Percentiles rank a stretch among this genome's conserved stretches.
These are phyloP conservation scores for Plectosphaerella sp. DNA, from an alignment of 2,329 filamentous ascomycete species.

Conservation along the genomic window DNA sequence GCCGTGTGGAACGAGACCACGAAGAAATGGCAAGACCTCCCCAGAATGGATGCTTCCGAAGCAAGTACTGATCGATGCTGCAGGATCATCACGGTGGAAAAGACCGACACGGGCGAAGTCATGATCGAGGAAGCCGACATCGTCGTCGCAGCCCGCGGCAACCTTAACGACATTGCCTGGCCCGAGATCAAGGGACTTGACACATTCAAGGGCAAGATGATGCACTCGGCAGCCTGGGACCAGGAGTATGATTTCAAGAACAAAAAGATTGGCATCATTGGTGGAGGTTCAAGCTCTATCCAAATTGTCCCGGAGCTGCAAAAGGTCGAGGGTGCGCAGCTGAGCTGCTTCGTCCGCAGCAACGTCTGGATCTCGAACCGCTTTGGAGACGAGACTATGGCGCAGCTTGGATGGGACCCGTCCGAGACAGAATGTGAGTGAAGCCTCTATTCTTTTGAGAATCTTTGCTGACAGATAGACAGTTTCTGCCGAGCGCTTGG, in stretches of 20 bases:
- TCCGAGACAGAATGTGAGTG: constrained; percentile 19
- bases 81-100: constrained; percentile 5
- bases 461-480: neutral
- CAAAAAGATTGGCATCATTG: constrained; percentile 52
- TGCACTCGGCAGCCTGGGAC: constrained; percentile 54
- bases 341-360: constrained; percentile 43
- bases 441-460: too few relatives aligned
- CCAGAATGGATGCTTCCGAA: too few relatives aligned
- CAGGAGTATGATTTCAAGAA: constrained; percentile 40
- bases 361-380: constrained; percentile 45
- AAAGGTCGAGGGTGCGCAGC: constrained; percentile 30
- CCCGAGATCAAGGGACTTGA: constrained; percentile 42
- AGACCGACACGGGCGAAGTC: constrained; percentile 29
- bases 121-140: constrained; percentile 27
- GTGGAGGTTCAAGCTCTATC: constrained; percentile 50
- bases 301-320: constrained; percentile 39
- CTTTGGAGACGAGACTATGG: constrained; percentile 41
- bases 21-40: constrained; percentile 30
- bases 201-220: constrained; percentile 39
- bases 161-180: constrained; percentile 38
- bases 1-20: constrained; percentile 31
- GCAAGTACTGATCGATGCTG: constrained; percentile 1
- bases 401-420: constrained; percentile 32
- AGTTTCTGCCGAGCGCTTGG: constrained; percentile 27
- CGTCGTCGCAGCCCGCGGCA: constrained; percentile 27